phyloP scores from a whole-genome alignment of 371 early-diverging fungal genomes.

The Smittium culicis region DNA sequence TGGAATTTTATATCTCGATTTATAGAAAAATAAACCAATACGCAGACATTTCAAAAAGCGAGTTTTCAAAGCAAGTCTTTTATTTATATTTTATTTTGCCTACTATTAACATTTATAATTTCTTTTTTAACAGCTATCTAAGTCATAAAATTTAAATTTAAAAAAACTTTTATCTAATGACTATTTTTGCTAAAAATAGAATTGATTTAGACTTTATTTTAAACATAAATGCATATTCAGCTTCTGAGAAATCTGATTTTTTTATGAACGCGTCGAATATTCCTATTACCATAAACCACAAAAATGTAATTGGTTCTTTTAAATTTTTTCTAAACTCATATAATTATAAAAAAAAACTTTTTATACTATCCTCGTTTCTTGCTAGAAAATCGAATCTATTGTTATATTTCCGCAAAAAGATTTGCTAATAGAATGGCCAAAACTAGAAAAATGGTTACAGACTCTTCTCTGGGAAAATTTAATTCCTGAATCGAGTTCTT shows the following conservation, averaged over 20 bases:
- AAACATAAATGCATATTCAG: slow-evolving; percentile 60
- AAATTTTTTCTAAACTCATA: slow-evolving; percentile 28
- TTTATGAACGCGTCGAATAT: neutral
- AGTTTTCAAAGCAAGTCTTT: slow-evolving; percentile 36
- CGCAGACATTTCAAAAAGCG: slow-evolving; percentile 41
- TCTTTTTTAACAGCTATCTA: too few relatives aligned
- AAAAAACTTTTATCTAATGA: neutral
- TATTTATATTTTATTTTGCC: neutral
- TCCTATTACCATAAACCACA: slow-evolving; percentile 11
- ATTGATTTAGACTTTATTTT: slow-evolving; percentile 61
- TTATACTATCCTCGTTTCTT: slow-evolving; percentile 20
- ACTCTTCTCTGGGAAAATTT: slow-evolving; percentile 71
- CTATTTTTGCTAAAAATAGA: slow-evolving; percentile 24
- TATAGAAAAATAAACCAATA: slow-evolving; percentile 39
- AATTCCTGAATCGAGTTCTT: slow-evolving; percentile 30
- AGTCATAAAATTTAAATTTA: slow-evolving; percentile 6
- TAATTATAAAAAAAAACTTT: slow-evolving; percentile 15
- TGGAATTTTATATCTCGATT: neutral
- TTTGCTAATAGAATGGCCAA: slow-evolving; percentile 12
- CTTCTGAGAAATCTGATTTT: slow-evolving; percentile 21
- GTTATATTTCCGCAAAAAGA: slow-evolving; percentile 27
- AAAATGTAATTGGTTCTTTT: slow-evolving; percentile 17
- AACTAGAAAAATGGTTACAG: slow-evolving; percentile 79
- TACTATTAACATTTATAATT: neutral
- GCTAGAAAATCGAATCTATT: slow-evolving; percentile 31